A percentile compares a stretch with the other conserved stretches of the same genome.
These are phyloP conservation scores for Trichoderma gracile DNA, from an alignment of 2,329 filamentous ascomycete species.

Conservation along the genomic window DNA sequence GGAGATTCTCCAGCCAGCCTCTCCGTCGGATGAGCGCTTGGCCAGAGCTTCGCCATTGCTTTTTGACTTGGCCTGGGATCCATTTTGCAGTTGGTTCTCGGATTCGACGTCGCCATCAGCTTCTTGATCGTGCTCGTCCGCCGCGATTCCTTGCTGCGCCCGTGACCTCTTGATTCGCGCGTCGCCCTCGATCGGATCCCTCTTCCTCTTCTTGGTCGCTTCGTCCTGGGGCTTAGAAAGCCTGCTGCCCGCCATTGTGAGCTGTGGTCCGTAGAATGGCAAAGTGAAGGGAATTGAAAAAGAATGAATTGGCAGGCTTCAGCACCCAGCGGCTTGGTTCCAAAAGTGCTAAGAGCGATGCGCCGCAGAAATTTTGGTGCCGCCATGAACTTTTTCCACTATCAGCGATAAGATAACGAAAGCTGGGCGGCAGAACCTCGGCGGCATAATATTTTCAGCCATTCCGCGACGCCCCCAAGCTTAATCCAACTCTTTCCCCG, in stretches of 20 bases:
- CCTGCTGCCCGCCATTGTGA: slow-evolving; percentile 41
- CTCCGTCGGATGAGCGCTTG: slow-evolving; percentile 36
- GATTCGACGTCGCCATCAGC: slow-evolving; percentile 1
- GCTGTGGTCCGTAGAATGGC: not conserved
- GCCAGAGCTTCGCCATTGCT: slow-evolving; percentile 32
- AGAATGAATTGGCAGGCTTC: slow-evolving; percentile 20
- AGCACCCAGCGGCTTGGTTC: slow-evolving; percentile 26
- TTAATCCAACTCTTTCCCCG: slow-evolving; percentile 20
- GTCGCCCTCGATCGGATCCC: slow-evolving; percentile 46
- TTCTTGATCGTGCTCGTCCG: slow-evolving; percentile 4
- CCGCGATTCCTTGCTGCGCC: slow-evolving; percentile 29
- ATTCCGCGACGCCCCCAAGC: slow-evolving; percentile 9
- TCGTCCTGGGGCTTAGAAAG: slow-evolving; percentile 39
- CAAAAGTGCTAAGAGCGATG: slow-evolving; percentile 17
- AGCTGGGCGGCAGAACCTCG: slow-evolving; percentile 37
- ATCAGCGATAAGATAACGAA: slow-evolving; percentile 44
- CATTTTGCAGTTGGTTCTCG: slow-evolving; percentile 1
- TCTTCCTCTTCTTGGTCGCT: slow-evolving; percentile 50
- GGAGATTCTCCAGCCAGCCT: slow-evolving; percentile 59
- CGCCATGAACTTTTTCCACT: slow-evolving; percentile 43
- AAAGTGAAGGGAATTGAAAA: not conserved
- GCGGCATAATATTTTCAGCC: slow-evolving; percentile 33
- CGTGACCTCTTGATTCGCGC: slow-evolving; percentile 44
- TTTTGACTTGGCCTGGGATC: slow-evolving; percentile 17
- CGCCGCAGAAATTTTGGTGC: slow-evolving; percentile 44